These are phyloP conservation scores for Corymbia citriodora DNA, from an alignment of 441 rosid species.

Conservation along the genomic window DNA sequence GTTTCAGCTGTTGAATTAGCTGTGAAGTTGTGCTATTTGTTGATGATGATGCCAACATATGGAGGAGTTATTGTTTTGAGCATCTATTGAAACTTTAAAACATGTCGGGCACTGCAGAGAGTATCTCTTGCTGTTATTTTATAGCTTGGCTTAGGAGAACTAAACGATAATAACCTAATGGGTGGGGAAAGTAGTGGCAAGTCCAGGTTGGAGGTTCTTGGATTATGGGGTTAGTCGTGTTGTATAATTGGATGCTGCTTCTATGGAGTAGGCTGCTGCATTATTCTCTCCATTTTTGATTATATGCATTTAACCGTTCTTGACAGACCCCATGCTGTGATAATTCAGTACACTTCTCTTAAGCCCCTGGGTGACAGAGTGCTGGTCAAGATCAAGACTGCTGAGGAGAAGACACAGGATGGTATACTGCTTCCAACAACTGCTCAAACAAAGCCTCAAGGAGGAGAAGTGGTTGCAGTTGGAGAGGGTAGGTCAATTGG, in stretches of 20 bases:
- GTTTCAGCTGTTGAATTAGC: not conserved
- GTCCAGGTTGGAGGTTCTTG: not conserved
- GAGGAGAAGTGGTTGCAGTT: slow-evolving; percentile 87
- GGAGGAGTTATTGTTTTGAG: not conserved
- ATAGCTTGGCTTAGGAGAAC: not conserved
- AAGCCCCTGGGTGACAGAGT: slow-evolving; percentile 88
- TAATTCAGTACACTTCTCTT: slow-evolving; percentile 63
- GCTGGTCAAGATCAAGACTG: slow-evolving; percentile 76
- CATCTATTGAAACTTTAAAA: not conserved
- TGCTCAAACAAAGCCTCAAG: slow-evolving; percentile 84
- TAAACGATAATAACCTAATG: not conserved
- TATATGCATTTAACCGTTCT: not conserved
- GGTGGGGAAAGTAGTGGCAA: not conserved
- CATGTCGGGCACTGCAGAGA: not conserved
- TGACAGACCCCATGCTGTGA: not conserved
- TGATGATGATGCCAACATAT: not conserved
- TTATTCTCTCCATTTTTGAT: not conserved
- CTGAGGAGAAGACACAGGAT: slow-evolving; percentile 79
- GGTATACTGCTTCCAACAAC: slow-evolving; percentile 80
- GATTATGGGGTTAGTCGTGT: not conserved
- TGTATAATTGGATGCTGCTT: not conserved
- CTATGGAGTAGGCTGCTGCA: not conserved
- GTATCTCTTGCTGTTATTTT: not conserved
- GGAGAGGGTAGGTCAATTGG: slow-evolving; percentile 84
- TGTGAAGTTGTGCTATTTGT: not conserved